A percentile compares a stretch with the other conserved stretches of the same genome.
These are phyloP conservation scores for Petasospora fabianii DNA, from an alignment of 1,139 yeast genomes.

Conservation along the genomic window DNA sequence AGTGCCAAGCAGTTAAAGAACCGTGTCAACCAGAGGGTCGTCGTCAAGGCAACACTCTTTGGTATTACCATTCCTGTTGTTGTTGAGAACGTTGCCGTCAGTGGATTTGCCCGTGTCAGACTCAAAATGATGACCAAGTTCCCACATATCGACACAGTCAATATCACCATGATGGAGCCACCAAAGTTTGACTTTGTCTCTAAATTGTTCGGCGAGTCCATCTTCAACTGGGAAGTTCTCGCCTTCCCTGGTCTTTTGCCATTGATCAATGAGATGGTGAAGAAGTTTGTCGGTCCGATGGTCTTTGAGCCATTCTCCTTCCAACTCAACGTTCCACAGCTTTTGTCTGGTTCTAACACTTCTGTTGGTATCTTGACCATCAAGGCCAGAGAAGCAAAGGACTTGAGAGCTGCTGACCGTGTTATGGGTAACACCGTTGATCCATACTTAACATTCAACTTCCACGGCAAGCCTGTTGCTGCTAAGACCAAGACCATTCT, in stretches of 20 bases:
- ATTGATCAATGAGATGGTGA: conserved; percentile 78
- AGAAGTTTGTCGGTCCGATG: conserved; percentile 84
- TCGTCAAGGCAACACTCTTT: conserved; percentile 62
- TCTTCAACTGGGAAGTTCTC: conserved; percentile 84
- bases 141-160: conserved; percentile 91
- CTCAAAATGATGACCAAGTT: conserved; percentile 84
- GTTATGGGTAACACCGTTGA: conserved; percentile 77
- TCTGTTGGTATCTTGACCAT: conserved; percentile 84
- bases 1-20: conserved; percentile 80
- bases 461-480: conserved; percentile 49
- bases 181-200: conserved; percentile 84
- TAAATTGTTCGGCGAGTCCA: conserved; percentile 66
- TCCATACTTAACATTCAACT: conserved; percentile 78
- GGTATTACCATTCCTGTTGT: conserved; percentile 64
- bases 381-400: conserved; percentile 61
- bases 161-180: conserved; percentile 76
- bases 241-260: conserved; percentile 82
- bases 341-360: conserved; percentile 81
- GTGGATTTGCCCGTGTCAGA: conserved; percentile 71
- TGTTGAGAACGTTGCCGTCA: conserved; percentile 59
- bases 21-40: conserved; percentile 75
- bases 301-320: conserved; percentile 84
- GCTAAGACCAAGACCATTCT: conserved; percentile 65
- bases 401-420: conserved; percentile 60
- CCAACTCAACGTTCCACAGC: conserved; percentile 87